Base-by-base conservation (phyloP, 805 yeast genomes). In the Yamadazyma sp. region DNA sequence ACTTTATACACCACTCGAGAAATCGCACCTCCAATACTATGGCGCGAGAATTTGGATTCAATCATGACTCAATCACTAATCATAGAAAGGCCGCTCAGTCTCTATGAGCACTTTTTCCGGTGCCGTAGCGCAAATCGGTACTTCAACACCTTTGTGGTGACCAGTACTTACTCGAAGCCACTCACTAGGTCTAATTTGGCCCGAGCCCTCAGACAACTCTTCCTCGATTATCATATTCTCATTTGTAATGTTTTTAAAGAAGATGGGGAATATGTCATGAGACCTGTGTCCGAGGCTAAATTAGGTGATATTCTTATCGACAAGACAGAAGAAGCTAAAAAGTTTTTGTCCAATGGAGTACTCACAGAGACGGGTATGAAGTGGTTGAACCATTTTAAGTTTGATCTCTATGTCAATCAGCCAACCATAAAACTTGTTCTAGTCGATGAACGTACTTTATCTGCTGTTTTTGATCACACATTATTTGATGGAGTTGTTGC, bases 401-500 rank as follows among this genome's bases (percentile, higher is more conserved):
- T 67, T 35, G 23, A 27, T 0, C 46, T 60, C 24, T 49, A 54
- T 32, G 37, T 28, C 10, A 50, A 60, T 5, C 41, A 42, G 28
- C 67, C 68, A 5, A 48, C 62, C 14, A 55, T 67, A 46, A 56
- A 53, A 31, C 23, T 64, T 23, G 22, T 59, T 13, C 26, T 64
- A 7, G 35, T 52, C 2, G 64, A 59, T 1, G 35, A 45, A 2
- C 39, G 39, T 16, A 44, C 53, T 20, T 36, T 66, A 15, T 51
- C 57, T 3, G 60, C 38, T 3, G 50, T 52, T 0, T 55, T 62
- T 16, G 73, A 67, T 35, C 73, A 67, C 44, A 57, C 70, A 5
- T 51, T 64, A 10, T 58, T 58, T n/a, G 72, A 67, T 42, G 72
- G 71, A 1, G 47, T 64, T 5, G 66, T 56, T 7, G 70, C 60